Base-by-base conservation (phyloP, 352 stramenopile species). In the Globisporangium middletonii region DNA sequence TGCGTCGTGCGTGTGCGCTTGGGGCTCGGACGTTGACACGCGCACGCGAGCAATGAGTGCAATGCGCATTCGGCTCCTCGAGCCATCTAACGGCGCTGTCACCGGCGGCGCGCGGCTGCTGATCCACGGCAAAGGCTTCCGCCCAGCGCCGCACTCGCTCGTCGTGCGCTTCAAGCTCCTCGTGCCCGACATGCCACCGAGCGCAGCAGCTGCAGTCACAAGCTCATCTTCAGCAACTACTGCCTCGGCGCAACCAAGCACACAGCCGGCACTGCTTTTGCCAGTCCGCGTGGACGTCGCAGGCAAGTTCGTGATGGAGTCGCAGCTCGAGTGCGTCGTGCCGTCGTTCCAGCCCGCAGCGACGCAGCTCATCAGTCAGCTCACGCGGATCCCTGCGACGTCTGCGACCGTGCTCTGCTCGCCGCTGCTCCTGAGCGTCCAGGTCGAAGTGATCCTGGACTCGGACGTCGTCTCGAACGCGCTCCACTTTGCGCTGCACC, bases 61-160 rank as follows among this genome's bases (percentile, higher is more conserved):
- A 3, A 38, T 89, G 46, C 75, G 79, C 35, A 62, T 90, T 18
- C 75, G 69, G 0, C 57, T 90, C 4, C 60, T 88, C 6, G 79
- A 90, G 59, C 77, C 79, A 26, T 60, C 59, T 4, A 61, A 71
- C 50, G 71, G 72, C 51, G 73, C 73, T 35, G 64, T 79, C 37
- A 60, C 66, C 18, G 80, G 80, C 30, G 77, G 77, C 41, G 73
- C 76, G 18, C 73, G 64, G 48, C 16, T 90, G n/a, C 23, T 84
- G 6, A 57, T 90, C 30, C 76, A 90, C 50, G 77, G 80, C 55
- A 74, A 60, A 3, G 77, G 77, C 33, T 90, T 90, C 68, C 72
- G 73, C 3, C 67, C 79, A 33, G 55, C 53, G 30, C 79, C 77
- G 50, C 79, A 89, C 64, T 85, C 79, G 51, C 71, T 89, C 50